A percentile compares a stretch with the other conserved stretches of the same genome.
These are phyloP conservation scores for Byssothecium circinans DNA, from an alignment of 2,329 filamentous ascomycete genomes.

Conservation along the genomic window DNA sequence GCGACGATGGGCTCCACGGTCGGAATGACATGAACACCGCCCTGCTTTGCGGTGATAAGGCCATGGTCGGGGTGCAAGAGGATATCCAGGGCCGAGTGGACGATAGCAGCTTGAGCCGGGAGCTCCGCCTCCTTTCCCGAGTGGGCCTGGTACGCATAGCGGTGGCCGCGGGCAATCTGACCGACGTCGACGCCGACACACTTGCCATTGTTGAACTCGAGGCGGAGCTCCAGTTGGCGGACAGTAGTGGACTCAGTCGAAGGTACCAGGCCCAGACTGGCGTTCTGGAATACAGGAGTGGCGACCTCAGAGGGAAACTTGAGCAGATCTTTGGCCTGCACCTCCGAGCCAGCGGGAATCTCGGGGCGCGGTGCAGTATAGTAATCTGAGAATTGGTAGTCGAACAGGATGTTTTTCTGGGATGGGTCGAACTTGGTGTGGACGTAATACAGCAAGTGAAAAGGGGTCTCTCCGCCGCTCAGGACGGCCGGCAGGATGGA, in stretches of 20 bases:
- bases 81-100: background rate
- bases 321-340: background rate
- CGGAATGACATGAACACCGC: slow-evolving; percentile 1
- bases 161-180: slow-evolving; percentile 1
- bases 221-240: background rate
- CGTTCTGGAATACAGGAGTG: background rate
- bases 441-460: background rate
- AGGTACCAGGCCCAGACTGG: background rate
- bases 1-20: background rate
- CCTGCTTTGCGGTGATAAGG: background rate
- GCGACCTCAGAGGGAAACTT: background rate
- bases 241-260: background rate
- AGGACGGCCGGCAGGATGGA: background rate
- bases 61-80: background rate
- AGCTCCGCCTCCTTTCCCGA: background rate
- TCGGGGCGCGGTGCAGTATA: background rate
- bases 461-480: background rate
- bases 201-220: background rate
- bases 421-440: background rate
- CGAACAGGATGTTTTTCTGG: background rate
- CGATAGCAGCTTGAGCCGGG: background rate
- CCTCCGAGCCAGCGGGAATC: background rate
- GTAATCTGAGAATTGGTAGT: background rate
- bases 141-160: background rate
- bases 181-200: background rate